A percentile compares a stretch with the other conserved stretches of the same genome.
These are phyloP conservation scores for Leccinum pellstonianum DNA, from an alignment of 768 basidiomycete species.

Conservation along the genomic window DNA sequence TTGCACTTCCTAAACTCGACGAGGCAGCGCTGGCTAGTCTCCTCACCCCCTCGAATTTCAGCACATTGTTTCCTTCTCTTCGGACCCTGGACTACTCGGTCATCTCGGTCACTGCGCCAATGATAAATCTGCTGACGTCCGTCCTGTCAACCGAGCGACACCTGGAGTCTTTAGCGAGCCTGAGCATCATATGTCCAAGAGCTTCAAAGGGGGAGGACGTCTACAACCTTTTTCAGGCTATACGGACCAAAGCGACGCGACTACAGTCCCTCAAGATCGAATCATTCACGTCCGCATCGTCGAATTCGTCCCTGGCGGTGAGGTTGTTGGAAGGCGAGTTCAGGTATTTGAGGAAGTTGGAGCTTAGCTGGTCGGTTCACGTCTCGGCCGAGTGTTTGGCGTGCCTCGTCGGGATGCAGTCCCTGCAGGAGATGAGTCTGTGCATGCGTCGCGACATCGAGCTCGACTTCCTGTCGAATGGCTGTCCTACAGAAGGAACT, in stretches of 20 bases:
- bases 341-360: slow-evolving; percentile 23
- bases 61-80: slow-evolving; percentile 25
- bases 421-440: slow-evolving; percentile 26
- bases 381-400: slow-evolving; percentile 24
- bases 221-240: slow-evolving; percentile 22
- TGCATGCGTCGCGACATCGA: slow-evolving; percentile 20
- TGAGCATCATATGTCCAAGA: slow-evolving; percentile 27
- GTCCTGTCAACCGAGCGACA: slow-evolving; percentile 20
- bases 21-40: slow-evolving; percentile 24
- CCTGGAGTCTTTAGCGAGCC: slow-evolving; percentile 19
- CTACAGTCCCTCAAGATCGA: slow-evolving; percentile 23
- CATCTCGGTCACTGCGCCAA: slow-evolving; percentile 22
- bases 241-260: slow-evolving; percentile 20
- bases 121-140: slow-evolving; percentile 18
- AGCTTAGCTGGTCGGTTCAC: slow-evolving; percentile 25
- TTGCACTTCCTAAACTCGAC: slow-evolving; percentile 23
- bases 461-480: slow-evolving; percentile 12
- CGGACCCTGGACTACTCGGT: slow-evolving; percentile 28
- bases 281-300: slow-evolving; percentile 20
- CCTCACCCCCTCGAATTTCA: slow-evolving; percentile 22
- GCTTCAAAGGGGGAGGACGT: slow-evolving; percentile 19
- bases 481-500: slow-evolving; percentile 1
- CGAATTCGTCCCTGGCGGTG: slow-evolving; percentile 14
- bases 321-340: slow-evolving; percentile 19
- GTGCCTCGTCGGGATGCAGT: slow-evolving; percentile 20